Conservation (phyloP, 257 asterid species). For the Solanum tarapatanum region DNA sequence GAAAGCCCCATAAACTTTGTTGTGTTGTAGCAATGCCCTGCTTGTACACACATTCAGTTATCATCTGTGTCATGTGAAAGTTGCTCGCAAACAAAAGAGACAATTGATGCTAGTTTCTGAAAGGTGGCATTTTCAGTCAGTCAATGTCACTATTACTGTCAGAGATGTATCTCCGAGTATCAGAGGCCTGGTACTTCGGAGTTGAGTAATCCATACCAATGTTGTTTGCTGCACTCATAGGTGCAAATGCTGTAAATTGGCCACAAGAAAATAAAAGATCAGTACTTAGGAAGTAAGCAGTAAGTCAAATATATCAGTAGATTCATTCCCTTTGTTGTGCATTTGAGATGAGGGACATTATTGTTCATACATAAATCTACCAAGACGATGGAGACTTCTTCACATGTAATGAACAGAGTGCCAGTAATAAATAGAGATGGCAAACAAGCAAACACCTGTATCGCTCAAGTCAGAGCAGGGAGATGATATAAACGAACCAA, state of each 20-base stretch:
- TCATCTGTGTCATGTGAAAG: not conserved
- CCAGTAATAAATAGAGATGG: not conserved
- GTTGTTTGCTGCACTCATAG: slow-evolving; percentile 46
- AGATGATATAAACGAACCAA: not conserved
- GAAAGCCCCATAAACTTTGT: not conserved
- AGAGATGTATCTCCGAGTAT: slow-evolving; percentile 58
- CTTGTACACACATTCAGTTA: not conserved
- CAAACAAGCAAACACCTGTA: not conserved
- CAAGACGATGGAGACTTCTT: not conserved
- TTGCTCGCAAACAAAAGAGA: not conserved
- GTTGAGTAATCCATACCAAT: slow-evolving; percentile 21
- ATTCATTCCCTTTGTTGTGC: not conserved
- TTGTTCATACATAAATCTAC: not conserved
- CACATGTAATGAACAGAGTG: not conserved
- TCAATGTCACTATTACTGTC: slow-evolving; percentile 42
- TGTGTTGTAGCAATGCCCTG: not conserved
- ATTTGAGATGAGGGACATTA: not conserved
- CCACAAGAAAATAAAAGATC: not conserved
- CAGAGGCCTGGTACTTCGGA: slow-evolving; percentile 55
- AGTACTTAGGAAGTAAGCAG: not conserved
- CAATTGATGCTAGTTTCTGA: not conserved
- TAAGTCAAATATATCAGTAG: not conserved
- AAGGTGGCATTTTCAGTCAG: slow-evolving; percentile 1
- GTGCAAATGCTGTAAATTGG: slow-evolving; percentile 73
- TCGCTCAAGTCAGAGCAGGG: not conserved